Conservation (phyloP, 2,329 filamentous ascomycete genomes). For the Metarhizium brunneum region DNA sequence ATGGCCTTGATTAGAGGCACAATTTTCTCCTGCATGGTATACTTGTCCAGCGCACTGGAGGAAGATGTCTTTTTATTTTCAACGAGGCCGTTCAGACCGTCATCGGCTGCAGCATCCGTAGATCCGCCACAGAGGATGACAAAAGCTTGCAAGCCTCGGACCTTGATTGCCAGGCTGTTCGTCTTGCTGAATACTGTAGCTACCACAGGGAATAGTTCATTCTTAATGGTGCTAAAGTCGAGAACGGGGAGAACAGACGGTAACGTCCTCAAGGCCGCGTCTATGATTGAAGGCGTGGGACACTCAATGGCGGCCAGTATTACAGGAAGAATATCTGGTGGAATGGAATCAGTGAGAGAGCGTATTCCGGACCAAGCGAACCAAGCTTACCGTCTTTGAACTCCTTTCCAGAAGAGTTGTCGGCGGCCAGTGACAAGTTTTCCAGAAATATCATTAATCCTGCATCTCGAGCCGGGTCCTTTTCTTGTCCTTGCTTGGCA, state of each 20-base stretch:
- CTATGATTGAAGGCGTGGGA: slow-evolving; percentile 78
- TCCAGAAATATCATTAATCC: slow-evolving; percentile 88
- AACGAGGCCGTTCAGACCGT: slow-evolving; percentile 63
- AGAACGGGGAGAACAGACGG: slow-evolving; percentile 76
- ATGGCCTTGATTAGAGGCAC: slow-evolving; percentile 83
- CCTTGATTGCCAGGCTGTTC: slow-evolving; percentile 88
- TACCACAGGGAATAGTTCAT: slow-evolving; percentile 89
- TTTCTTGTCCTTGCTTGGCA: slow-evolving; percentile 52
- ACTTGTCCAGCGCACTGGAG: slow-evolving; percentile 84
- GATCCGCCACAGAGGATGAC: slow-evolving; percentile 79
- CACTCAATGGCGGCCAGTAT: slow-evolving; percentile 79
- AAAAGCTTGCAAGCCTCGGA: slow-evolving; percentile 84
- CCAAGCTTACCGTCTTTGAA: slow-evolving; percentile 66
- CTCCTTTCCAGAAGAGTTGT: slow-evolving; percentile 80
- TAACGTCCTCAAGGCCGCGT: slow-evolving; percentile 71
- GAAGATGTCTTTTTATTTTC: slow-evolving; percentile 51
- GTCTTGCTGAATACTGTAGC: slow-evolving; percentile 87
- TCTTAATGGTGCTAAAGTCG: slow-evolving; percentile 95
- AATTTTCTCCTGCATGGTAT: slow-evolving; percentile 96
- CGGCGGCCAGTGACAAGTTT: slow-evolving; percentile 64
- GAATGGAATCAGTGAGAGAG: slow-evolving; percentile 1
- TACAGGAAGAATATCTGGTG: slow-evolving; percentile 74
- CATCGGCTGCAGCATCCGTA: slow-evolving; percentile 35
- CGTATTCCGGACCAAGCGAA: slow-evolving; percentile 26
- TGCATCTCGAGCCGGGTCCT: slow-evolving; percentile 76